Evolutionary conservation across 768 basidiomycete genomes (phyloP).

Genomic region (Phallus indusiatus): DNA sequence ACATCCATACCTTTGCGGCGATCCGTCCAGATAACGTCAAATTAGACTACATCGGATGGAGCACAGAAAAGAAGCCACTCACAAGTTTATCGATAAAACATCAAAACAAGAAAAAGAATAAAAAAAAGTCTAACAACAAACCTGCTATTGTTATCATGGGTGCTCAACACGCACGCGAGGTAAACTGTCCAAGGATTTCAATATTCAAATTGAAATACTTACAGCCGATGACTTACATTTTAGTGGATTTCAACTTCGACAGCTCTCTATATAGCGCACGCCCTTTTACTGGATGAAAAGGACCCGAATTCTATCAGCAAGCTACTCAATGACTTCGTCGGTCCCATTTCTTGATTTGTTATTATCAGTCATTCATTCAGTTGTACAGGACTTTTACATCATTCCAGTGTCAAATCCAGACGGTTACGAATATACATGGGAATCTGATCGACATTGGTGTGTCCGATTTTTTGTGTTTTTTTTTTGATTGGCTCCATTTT

Average conservation of each 20-base stretch:
- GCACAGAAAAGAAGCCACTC: constrained; percentile 51
- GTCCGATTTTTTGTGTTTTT: constrained; percentile 8
- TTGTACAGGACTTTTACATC: constrained; percentile 50
- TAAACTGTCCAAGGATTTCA: constrained; percentile 21
- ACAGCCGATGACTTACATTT: not conserved
- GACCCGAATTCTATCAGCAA: constrained; percentile 35
- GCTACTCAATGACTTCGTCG: constrained; percentile 47
- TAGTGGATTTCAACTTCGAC: constrained; percentile 79
- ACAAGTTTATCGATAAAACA: constrained; percentile 40
- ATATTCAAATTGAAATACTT: not conserved
- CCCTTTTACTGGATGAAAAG: constrained; percentile 42
- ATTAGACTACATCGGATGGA: constrained; percentile 45
- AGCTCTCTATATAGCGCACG: constrained; percentile 63
- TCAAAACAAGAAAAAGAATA: constrained; percentile 14
- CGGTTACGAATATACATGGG: constrained; percentile 70
- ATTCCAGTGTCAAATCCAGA: constrained; percentile 62
- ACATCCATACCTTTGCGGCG: constrained; percentile 38
- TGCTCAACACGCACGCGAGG: constrained; percentile 71
- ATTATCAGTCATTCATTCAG: constrained; percentile 5
- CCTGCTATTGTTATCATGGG: constrained; percentile 60
- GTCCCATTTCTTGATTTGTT: constrained; percentile 15
- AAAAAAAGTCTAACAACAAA: constrained; percentile 21
- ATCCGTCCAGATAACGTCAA: constrained; percentile 37
- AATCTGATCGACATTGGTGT: constrained; percentile 55
- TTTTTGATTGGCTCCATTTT: not conserved